A percentile compares a stretch with the other conserved stretches of the same genome.
phyloP scores from a whole-genome alignment of 495 filamentous ascomycete species.

The Hypoxylon crocopeplum region DNA sequence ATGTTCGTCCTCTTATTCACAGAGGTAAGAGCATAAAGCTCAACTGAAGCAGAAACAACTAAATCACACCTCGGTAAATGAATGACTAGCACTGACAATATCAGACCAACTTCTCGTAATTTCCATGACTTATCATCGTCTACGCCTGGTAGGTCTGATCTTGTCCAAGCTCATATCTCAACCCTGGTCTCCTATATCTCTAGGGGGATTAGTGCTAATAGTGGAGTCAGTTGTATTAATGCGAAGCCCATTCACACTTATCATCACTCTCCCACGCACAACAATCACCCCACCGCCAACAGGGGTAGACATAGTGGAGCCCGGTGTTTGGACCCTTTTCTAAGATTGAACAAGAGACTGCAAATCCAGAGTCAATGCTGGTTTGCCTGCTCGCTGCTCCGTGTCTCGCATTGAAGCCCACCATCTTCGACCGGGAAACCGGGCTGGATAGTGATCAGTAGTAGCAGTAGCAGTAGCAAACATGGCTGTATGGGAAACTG shows the following conservation, averaged over 20 bases:
- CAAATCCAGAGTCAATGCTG: conserved; percentile 28
- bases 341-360: conserved; percentile 35
- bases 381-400: conserved; percentile 10
- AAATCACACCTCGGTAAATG: conserved; percentile 23
- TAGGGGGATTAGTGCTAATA: conserved; percentile 34
- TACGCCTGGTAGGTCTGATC: conserved; percentile 26
- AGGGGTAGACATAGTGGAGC: conserved; percentile 28
- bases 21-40: conserved; percentile 11
- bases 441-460: conserved; percentile 21
- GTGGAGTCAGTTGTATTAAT: conserved; percentile 40
- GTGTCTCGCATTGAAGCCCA: conserved; percentile 15
- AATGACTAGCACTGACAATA: conserved; percentile 16
- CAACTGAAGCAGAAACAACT: conserved; percentile 18
- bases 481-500: conserved; percentile 62
- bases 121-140: conserved; percentile 24
- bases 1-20: conserved; percentile 1
- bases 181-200: conserved; percentile 18
- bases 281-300: conserved; percentile 34
- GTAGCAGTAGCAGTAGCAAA: conserved; percentile 9
- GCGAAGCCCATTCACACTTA: conserved; percentile 29
- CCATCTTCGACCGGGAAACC: conserved; percentile 33
- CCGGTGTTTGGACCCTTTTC: conserved; percentile 38
- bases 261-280: conserved; percentile 31
- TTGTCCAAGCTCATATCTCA: conserved; percentile 27
- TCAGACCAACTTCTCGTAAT: conserved; percentile 29